Percentiles rank a stretch among this genome's conserved stretches.
Conservation (phyloP, 768 basidiomycete genomes). For the Rhodotorula kratochvilovae region DNA sequence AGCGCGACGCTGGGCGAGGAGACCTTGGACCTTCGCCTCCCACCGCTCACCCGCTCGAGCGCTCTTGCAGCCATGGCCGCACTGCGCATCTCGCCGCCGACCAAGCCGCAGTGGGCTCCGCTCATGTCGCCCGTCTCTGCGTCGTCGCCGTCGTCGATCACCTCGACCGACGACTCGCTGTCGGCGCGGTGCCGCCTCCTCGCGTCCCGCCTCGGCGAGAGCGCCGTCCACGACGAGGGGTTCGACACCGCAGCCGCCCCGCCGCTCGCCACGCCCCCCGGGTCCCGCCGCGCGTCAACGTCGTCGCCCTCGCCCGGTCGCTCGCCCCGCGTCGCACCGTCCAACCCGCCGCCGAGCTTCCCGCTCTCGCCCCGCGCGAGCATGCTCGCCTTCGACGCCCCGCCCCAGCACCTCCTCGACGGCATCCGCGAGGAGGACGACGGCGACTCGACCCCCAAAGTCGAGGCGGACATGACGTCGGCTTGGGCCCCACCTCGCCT, state of each 20-base stretch:
- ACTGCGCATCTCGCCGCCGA: slow-evolving; percentile 1
- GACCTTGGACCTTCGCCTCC: neutral
- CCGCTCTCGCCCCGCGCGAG: slow-evolving; percentile 14
- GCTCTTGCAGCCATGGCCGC: neutral
- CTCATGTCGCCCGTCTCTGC: slow-evolving; percentile 10
- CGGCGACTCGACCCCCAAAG: neutral
- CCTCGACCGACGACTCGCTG: neutral
- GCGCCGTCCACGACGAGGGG: slow-evolving; percentile 11
- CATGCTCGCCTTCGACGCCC: neutral
- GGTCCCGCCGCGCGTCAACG: neutral
- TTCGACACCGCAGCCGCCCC: neutral
- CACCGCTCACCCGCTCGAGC: neutral
- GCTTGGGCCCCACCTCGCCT: neutral
- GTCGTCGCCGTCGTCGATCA: neutral
- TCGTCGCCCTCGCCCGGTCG: neutral
- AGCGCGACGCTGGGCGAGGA: too few relatives aligned
- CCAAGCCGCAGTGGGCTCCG: slow-evolving; percentile 8
- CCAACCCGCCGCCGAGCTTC: neutral
- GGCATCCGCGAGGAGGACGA: slow-evolving; percentile 24
- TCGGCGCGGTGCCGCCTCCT: slow-evolving; percentile 26
- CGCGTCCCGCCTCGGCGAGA: slow-evolving; percentile 20
- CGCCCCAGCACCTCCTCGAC: slow-evolving; percentile 17
- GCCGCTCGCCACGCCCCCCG: neutral
- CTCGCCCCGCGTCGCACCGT: neutral
- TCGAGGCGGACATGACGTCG: neutral